Evolutionary conservation across 768 basidiomycete species (phyloP).

Genomic region (Phaeotremella skinneri): DNA sequence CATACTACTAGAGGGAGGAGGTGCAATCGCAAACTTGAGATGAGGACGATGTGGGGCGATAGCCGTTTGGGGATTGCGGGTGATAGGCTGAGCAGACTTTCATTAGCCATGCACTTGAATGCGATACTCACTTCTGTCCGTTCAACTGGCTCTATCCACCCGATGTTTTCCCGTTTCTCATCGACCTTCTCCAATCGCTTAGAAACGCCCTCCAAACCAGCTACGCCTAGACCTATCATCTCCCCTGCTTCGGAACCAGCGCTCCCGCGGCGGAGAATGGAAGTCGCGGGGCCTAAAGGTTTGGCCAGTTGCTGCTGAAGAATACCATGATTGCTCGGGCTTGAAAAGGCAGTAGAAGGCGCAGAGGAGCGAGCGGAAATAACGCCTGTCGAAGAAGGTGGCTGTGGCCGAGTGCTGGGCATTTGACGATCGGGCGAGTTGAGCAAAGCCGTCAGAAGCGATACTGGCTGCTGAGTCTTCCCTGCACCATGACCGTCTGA

Average conservation of each 20-base stretch:
- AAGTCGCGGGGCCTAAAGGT: constrained; percentile 2
- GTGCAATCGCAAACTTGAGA: constrained; percentile 26
- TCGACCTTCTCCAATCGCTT: constrained; percentile 27
- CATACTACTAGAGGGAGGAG: not conserved
- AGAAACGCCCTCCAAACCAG: constrained; percentile 6
- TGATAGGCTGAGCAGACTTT: not conserved
- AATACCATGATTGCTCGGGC: constrained; percentile 22
- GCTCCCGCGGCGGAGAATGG: constrained; percentile 28
- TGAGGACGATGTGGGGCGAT: not conserved
- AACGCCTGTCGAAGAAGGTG: not conserved
- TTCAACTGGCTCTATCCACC: constrained; percentile 27
- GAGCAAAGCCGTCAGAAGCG: constrained; percentile 6
- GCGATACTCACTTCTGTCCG: constrained; percentile 13
- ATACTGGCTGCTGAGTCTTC: not conserved
- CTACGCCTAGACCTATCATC: constrained; percentile 13
- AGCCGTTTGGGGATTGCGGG: not conserved
- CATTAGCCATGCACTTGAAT: not conserved
- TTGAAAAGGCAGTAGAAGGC: constrained; percentile 33
- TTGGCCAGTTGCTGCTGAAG: constrained; percentile 10
- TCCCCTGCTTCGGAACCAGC: constrained; percentile 17
- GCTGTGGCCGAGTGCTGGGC: not conserved
- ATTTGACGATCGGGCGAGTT: constrained; percentile 6
- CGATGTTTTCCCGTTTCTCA: constrained; percentile 29
- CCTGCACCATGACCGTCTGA: not conserved
- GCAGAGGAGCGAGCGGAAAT: constrained; percentile 20